Evolutionary conservation across 352 stramenopile genomes (phyloP), one percentile per base, ranked within the genome.

Genomic region (Elongisporangium undulatum): DNA sequence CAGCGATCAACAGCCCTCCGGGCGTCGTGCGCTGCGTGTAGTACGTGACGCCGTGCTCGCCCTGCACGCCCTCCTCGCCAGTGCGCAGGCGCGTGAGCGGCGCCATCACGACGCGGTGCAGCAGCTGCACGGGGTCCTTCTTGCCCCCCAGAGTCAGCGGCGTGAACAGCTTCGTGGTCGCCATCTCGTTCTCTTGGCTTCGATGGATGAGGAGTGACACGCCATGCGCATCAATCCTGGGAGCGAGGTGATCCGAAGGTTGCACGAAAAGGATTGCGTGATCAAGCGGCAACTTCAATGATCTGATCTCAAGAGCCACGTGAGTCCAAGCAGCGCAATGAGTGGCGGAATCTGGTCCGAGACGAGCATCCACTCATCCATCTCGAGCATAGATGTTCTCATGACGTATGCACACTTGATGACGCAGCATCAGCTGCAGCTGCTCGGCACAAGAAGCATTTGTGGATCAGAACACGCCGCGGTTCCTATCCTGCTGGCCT

Each of bases 91-190:
- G 71, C 54, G 79, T 92, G 29, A 92, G 67, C 15, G 82, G 82
- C 45, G 82, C 82, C 75, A 92, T 85, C 12, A 82, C 78, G 23
- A 92, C 67, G 63, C 81, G 77, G 56, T 92, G 79, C 54, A 81
- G 63, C 34, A 91, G 66, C 56, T 75, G 60, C 6, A 85, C 53
- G 15, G 69, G 72, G 51, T 83, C 51, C 29, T 77, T 73, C 63
- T 80, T 80, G 61, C 75, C 76, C 23, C 79, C 82, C 20, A 90
- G 67, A 10, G 68, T 86, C 17, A 90, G 49, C 3, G 77, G 72
- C 51, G 78, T 77, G 65, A 91, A 89, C 3, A 89, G 78, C 70
- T 83, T 84, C 51, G 62, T 20, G 10, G 61, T 68, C 21, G 55
- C 26, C 26, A 38, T 38, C 24, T 34, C 24, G 6, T 8, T 9